A percentile compares a stretch with the other conserved stretches of the same genome.
phyloP scores from a whole-genome alignment of 345 rosid species.

The Populus ilicifolia region DNA sequence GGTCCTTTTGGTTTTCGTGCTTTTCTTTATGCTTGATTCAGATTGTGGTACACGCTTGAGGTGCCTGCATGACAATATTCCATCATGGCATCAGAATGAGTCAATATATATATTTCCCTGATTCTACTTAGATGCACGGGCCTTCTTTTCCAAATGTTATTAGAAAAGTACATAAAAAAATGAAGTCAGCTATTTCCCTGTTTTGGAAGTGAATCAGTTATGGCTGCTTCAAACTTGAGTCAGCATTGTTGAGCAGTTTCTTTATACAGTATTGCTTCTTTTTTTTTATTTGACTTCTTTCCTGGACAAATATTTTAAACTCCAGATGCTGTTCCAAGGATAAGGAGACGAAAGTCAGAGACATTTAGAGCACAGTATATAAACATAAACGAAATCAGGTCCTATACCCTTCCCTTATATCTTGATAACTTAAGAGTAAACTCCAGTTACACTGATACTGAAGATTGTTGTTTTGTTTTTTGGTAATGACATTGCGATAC shows the following conservation, averaged over 20 bases:
- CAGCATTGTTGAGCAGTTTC: background rate
- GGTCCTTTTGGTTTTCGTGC: background rate
- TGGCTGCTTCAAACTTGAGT: background rate
- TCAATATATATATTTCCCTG: background rate
- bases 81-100: background rate
- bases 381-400: slow-evolving; percentile 77
- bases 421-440: background rate
- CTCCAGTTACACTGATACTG: background rate
- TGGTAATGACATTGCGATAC: background rate
- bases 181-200: background rate
- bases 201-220: background rate
- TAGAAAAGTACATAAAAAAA: background rate
- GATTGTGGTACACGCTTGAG: background rate
- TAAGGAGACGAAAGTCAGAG: slow-evolving; percentile 76
- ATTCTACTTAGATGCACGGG: background rate
- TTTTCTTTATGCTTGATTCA: background rate
- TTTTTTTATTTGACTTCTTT: background rate
- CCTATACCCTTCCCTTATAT: slow-evolving; percentile 8
- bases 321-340: slow-evolving; percentile 47
- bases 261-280: background rate
- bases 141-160: background rate
- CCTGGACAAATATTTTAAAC: background rate
- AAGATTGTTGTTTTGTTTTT: background rate
- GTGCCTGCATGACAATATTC: background rate
- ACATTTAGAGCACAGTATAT: slow-evolving; percentile 80